Evolutionary conservation across 129 eudicot species (phyloP).

Genomic region (Lactuca sativa): DNA sequence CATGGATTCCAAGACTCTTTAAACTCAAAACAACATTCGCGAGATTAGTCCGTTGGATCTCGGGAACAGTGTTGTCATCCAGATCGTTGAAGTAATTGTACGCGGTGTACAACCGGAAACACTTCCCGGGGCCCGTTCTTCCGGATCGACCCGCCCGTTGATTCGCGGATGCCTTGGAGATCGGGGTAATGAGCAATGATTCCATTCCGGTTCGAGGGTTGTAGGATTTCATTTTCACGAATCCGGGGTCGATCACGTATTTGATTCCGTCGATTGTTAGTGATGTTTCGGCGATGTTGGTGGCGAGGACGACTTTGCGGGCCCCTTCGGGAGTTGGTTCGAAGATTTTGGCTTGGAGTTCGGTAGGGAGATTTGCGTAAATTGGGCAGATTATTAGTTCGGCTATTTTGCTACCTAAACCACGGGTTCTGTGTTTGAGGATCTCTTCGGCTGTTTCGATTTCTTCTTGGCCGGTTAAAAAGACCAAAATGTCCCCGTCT

Average conservation of each 20-base stretch:
- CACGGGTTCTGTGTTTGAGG: constrained; percentile 84
- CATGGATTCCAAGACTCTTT: constrained; percentile 93
- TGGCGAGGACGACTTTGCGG: constrained; percentile 90
- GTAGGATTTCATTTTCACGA: constrained; percentile 88
- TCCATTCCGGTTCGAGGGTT: constrained; percentile 99
- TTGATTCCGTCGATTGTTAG: constrained; percentile 92
- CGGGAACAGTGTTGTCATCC: constrained; percentile 95
- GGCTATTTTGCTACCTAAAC: constrained; percentile 89
- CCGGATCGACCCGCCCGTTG: constrained; percentile 99
- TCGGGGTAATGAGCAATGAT: constrained; percentile 73
- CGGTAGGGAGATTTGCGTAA: constrained; percentile 93
- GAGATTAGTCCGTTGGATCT: constrained; percentile 89
- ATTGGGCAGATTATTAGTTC: constrained; percentile 92
- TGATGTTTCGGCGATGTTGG: constrained; percentile 95
- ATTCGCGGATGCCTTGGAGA: constrained; percentile 95
- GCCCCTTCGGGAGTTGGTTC: constrained; percentile 97
- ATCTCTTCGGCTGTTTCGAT: constrained; percentile 93
- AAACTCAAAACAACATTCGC: constrained; percentile 86
- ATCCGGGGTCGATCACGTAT: constrained; percentile 94
- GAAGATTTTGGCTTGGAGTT: constrained; percentile 88
- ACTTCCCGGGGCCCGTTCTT: constrained; percentile 90
- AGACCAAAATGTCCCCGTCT: constrained; percentile 81
- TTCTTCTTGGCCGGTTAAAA: constrained; percentile 93
- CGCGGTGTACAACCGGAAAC: constrained; percentile 78
- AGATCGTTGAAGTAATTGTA: constrained; percentile 77